phyloP scores from a whole-genome alignment of 2,329 filamentous ascomycete genomes.

The Aureobasidium vineae region DNA sequence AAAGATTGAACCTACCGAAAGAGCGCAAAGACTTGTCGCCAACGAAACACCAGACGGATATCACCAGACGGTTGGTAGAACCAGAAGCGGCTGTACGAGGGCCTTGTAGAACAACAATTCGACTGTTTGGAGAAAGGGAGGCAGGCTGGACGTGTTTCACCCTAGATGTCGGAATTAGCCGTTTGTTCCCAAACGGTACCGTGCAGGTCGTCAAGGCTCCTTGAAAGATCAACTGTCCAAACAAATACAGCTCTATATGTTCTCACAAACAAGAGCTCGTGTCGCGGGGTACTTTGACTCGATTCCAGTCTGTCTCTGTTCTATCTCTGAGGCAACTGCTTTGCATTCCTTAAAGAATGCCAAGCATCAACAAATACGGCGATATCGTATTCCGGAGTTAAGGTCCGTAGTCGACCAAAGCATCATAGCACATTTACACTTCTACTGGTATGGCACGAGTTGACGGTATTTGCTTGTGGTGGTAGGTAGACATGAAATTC shows the following conservation, averaged over 20 bases:
- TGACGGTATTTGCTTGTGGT: not conserved
- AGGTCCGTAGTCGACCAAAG: not conserved
- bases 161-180: conserved; percentile 10
- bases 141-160: conserved; percentile 10
- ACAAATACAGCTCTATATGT: not conserved
- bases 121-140: conserved; percentile 23
- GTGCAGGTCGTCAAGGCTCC: not conserved
- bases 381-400: not conserved
- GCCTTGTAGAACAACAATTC: conserved; percentile 23
- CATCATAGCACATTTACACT: not conserved
- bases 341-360: conserved; percentile 12
- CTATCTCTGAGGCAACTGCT: conserved; percentile 13
- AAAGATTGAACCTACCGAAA: conserved; percentile 2
- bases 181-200: conserved; percentile 18
- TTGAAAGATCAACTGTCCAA: not conserved
- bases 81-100: conserved; percentile 1
- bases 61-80: conserved; percentile 2
- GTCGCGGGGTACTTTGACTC: not conserved
- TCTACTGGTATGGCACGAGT: not conserved
- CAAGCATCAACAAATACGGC: conserved; percentile 12
- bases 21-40: not conserved
- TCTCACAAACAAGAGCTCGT: not conserved
- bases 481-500: conserved; percentile 9
- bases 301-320: not conserved
- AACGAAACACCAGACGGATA: conserved; percentile 14